Conservation (phyloP, 2,329 filamentous ascomycete genomes). For the Bisporella sp. region DNA sequence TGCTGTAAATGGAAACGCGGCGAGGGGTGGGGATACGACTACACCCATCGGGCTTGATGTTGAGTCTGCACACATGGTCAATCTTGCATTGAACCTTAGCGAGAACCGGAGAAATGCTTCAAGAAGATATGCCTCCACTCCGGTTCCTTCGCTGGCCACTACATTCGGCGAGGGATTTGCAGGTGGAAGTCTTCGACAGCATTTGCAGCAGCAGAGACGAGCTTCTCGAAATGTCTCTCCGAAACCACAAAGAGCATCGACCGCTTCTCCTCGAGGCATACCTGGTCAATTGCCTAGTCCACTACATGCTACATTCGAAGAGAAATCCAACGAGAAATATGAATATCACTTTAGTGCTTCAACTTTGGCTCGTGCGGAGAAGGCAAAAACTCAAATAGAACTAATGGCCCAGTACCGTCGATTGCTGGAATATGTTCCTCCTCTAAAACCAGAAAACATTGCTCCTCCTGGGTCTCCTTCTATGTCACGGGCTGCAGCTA, state of each 20-base stretch:
- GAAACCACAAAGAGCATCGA: conserved; percentile 36
- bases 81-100: conserved; percentile 83
- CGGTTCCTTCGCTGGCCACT: conserved; percentile 36
- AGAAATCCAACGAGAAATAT: conserved; percentile 37
- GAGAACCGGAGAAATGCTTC: conserved; percentile 66
- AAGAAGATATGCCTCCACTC: conserved; percentile 44
- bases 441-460: conserved; percentile 46
- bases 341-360: conserved; percentile 68
- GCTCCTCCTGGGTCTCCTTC: conserved; percentile 36
- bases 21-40: conserved; percentile 1
- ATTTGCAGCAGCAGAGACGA: conserved; percentile 65
- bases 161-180: conserved; percentile 39
- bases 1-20: conserved; percentile 1
- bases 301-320: conserved; percentile 42
- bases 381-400: conserved; percentile 79
- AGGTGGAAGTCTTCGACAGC: conserved; percentile 56
- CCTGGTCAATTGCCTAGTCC: conserved; percentile 37
- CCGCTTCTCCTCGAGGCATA: conserved; percentile 32
- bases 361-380: conserved; percentile 75
- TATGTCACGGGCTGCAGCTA: conserved; percentile 10
- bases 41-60: conserved; percentile 44
- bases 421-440: conserved; percentile 71
- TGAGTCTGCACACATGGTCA: conserved; percentile 85
- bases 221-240: conserved; percentile 56
- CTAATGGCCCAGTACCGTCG: conserved; percentile 78